Evolutionary conservation across 768 basidiomycete genomes (phyloP), one percentile per base, ranked within the genome.

Genomic region (Termitomyces sp.): DNA sequence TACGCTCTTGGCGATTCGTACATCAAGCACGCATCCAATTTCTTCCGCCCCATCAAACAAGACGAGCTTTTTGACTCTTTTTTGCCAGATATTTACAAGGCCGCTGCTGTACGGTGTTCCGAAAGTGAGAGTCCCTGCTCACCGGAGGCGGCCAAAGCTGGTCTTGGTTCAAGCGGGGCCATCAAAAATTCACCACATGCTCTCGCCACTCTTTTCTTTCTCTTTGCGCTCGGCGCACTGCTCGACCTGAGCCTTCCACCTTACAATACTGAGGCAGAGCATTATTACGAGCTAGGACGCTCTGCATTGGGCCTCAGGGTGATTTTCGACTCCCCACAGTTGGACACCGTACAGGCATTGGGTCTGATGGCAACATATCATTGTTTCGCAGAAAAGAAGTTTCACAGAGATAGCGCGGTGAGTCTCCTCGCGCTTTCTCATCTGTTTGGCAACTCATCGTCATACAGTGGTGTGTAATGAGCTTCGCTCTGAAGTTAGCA

Each of bases 151-250:
- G 12, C 17, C 7, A 44, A 42, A 16, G 23, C 46, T 27, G 42
- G 34, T 9, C 40, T 31, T 42, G 40, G 31, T 2, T 35, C 51
- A 6, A 23, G 32, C 12, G 32, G 38, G 35, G 12, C 27, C 8
- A n/a, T 23, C n/a, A 55, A 47, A 10, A 59, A 57, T 34, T 55
- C 66, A 27, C 72, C 80, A 1, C 88, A 85, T 65, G 73, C 75
- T 9, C 75, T 87, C 25, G 79, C 83, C 0, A 75, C 78, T 34
- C 57, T 83, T 27, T 87, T 75, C 68, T 84, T 86, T 67, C 62
- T 85, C 21, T 77, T 87, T 43, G 82, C 85, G 1, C 75, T 87
- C 10, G 85, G 85, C 1, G 82, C 81, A 7, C 69, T 86, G n/a
- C 70, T 86, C 40, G 85, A 87, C 59, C 66, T 83, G 25, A 70